phyloP scores from a whole-genome alignment of 139 green algal genomes.

The Micractinium sp. region DNA sequence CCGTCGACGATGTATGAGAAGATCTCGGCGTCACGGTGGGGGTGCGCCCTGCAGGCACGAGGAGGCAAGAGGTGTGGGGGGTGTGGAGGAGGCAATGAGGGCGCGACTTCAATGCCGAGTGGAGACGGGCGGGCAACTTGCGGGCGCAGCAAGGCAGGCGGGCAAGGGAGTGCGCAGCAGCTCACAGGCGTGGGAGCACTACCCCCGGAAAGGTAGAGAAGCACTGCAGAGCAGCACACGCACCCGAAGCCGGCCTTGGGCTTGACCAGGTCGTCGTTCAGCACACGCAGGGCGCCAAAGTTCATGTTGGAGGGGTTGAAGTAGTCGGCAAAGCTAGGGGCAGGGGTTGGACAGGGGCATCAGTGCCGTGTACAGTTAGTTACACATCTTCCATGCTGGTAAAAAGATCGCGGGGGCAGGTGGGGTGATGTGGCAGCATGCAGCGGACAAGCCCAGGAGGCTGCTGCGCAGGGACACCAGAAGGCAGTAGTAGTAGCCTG shows the following conservation, averaged over 20 bases:
- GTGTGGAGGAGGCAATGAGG: neutral
- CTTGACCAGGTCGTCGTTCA: slow-evolving; percentile 87
- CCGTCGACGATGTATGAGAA: slow-evolving; percentile 78
- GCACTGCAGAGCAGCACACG: neutral
- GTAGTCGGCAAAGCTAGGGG: slow-evolving; percentile 71
- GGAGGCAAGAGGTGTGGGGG: neutral
- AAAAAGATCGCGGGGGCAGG: too few species aligned
- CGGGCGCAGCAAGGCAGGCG: neutral
- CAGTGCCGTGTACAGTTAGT: too few species aligned
- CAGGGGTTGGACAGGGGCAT: neutral
- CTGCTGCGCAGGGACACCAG: too few species aligned
- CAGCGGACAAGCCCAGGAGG: too few species aligned
- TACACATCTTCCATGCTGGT: too few species aligned
- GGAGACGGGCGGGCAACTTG: neutral
- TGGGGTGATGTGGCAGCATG: too few species aligned
- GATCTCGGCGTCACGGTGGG: slow-evolving; percentile 80
- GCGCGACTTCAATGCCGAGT: neutral
- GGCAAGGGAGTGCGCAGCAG: neutral
- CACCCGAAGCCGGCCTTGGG: slow-evolving; percentile 2
- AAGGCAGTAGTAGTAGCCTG: neutral
- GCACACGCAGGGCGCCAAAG: slow-evolving; percentile 73
- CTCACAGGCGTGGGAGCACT: neutral
- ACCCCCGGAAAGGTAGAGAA: neutral
- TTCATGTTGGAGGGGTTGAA: slow-evolving; percentile 31
- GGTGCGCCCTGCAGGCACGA: slow-evolving; percentile 61